Conservation (phyloP, 129 eudicot species). For the Cynara cardunculus region DNA sequence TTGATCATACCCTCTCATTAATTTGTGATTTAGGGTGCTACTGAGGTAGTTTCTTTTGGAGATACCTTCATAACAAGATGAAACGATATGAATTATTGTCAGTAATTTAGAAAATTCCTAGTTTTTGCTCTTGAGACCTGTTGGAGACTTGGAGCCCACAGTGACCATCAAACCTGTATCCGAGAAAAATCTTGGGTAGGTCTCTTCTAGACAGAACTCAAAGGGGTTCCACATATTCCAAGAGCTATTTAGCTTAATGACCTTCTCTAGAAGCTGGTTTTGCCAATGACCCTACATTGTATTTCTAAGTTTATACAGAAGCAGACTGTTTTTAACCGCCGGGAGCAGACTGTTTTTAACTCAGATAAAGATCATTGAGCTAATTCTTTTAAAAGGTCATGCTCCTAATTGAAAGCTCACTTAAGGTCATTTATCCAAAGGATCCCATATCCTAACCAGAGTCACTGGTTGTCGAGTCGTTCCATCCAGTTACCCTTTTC, state of each 20-base stretch:
- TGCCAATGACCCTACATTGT: no score
- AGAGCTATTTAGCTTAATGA: no score
- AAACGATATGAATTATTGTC: neutral
- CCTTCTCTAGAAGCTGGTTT: no score
- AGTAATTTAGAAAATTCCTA: neutral
- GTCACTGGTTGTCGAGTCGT: neutral
- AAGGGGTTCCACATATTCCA: neutral
- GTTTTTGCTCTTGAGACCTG: neutral
- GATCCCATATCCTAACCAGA: no score
- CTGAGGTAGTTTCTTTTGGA: neutral
- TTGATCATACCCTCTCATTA: neutral
- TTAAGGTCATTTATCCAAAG: no score
- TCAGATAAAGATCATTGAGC: no score
- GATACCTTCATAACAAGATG: neutral
- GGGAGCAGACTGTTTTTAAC: no score
- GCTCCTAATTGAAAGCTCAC: no score
- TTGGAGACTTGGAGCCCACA: neutral
- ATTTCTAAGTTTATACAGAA: no score
- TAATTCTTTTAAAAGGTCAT: no score
- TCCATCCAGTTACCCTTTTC: neutral
- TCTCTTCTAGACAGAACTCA: neutral
- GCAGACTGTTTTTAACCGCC: no score
- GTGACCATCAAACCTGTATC: neutral
- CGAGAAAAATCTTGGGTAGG: no score
- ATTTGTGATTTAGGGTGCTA: slow-evolving; percentile 8